Evolutionary conservation across 257 asterid species (phyloP).

Genomic region (Parsonsia alboflavescens): DNA sequence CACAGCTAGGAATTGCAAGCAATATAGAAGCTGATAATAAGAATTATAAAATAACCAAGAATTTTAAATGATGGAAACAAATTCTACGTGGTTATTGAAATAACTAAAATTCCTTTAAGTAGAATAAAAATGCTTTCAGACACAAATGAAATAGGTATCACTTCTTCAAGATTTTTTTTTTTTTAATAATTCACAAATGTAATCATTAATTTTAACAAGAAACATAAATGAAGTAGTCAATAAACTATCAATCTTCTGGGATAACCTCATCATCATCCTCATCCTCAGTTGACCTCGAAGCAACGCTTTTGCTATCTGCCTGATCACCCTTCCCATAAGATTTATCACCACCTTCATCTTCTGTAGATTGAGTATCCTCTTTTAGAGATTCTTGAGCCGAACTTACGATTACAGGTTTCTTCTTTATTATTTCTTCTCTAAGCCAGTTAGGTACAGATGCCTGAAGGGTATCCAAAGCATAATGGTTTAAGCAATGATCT

Average conservation of each 20-base stretch:
- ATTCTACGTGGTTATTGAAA: background rate
- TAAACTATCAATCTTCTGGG: background rate
- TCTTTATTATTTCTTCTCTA: slow-evolving; percentile 92
- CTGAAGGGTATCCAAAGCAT: slow-evolving; percentile 37
- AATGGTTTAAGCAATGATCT: slow-evolving; percentile 15
- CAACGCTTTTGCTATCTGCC: slow-evolving; percentile 61
- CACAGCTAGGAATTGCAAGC: background rate
- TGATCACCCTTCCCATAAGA: slow-evolving; percentile 55
- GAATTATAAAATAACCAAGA: background rate
- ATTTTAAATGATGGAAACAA: background rate
- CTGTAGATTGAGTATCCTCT: slow-evolving; percentile 53
- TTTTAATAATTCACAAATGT: background rate
- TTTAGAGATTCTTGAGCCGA: slow-evolving; percentile 38
- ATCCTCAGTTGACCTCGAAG: slow-evolving; percentile 66
- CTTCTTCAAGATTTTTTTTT: background rate
- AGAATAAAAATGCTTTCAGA: background rate
- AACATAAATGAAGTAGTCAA: background rate
- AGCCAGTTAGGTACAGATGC: slow-evolving; percentile 98
- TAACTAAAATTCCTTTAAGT: background rate
- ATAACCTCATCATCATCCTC: slow-evolving; percentile 70
- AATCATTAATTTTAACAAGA: background rate
- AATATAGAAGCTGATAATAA: background rate
- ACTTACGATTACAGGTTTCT: slow-evolving; percentile 69
- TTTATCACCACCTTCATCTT: slow-evolving; percentile 56
- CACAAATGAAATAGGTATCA: background rate